Conservation (phyloP, 768 basidiomycete species). For the Pholiota molesta region DNA sequence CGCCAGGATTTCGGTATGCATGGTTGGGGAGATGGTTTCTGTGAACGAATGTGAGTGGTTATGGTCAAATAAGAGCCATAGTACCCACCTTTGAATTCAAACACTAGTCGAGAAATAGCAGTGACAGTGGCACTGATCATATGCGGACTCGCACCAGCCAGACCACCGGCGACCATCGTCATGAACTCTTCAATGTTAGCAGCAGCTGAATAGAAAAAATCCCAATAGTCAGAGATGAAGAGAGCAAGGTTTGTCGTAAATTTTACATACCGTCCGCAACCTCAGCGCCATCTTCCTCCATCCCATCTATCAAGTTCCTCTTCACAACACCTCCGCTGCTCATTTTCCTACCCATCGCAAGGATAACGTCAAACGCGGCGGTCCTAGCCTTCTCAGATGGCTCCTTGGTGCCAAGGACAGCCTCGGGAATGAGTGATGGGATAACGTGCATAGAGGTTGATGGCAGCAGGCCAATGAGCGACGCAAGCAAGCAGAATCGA, state of each 20-base stretch:
- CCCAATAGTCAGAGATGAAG: background rate
- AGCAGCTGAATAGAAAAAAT: constrained; percentile 36
- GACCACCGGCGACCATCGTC: constrained; percentile 95
- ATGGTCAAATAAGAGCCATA: constrained; percentile 10
- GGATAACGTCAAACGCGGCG: constrained; percentile 88
- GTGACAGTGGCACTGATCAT: constrained; percentile 99
- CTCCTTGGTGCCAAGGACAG: constrained; percentile 94
- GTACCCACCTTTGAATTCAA: constrained; percentile 88
- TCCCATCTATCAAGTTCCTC: constrained; percentile 75
- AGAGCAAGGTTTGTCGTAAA: background rate
- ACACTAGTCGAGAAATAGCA: constrained; percentile 89
- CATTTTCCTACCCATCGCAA: constrained; percentile 95
- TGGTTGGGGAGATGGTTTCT: constrained; percentile 72
- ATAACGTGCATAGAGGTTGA: constrained; percentile 79
- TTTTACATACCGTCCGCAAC: constrained; percentile 47
- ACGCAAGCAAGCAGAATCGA: constrained; percentile 74
- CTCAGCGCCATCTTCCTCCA: constrained; percentile 71
- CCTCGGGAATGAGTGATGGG: constrained; percentile 89
- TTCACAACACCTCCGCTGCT: constrained; percentile 81
- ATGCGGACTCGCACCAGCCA: constrained; percentile 92
- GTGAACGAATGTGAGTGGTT: constrained; percentile 28
- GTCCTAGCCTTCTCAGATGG: constrained; percentile 83
- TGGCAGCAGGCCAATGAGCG: constrained; percentile 70
- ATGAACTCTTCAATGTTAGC: constrained; percentile 91
- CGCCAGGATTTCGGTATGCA: constrained; percentile 82